A percentile compares a stretch with the other conserved stretches of the same genome.
Conservation (phyloP, 2,329 filamentous ascomycete genomes). For the Trichoderma sp. region DNA sequence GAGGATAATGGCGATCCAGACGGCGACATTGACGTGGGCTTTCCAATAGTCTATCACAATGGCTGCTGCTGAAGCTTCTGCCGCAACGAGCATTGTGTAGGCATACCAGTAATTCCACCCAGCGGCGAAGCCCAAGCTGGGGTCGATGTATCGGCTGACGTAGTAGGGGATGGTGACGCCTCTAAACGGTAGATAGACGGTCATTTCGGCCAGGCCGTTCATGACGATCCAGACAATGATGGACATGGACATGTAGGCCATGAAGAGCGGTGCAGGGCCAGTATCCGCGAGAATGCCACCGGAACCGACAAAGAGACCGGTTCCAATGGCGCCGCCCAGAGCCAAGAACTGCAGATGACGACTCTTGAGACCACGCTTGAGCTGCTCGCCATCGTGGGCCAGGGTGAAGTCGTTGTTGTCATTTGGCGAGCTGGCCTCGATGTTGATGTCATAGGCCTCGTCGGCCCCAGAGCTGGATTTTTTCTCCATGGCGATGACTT, state of each 20-base stretch:
- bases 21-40: conserved; percentile 50
- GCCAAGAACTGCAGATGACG: conserved; percentile 64
- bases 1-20: conserved; percentile 63
- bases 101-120: conserved; percentile 67
- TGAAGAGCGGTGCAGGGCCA: conserved; percentile 68
- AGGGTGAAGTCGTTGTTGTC: conserved; percentile 40
- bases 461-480: conserved; percentile 24
- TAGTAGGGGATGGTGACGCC: conserved; percentile 61
- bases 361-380: conserved; percentile 59
- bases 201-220: conserved; percentile 59
- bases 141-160: conserved; percentile 57
- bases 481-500: conserved; percentile 27
- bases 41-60: conserved; percentile 65
- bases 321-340: conserved; percentile 60
- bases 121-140: conserved; percentile 56
- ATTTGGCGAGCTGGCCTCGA: conserved; percentile 32
- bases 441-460: conserved; percentile 33
- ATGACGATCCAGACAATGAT: conserved; percentile 55
- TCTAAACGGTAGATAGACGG: conserved; percentile 55
- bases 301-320: conserved; percentile 64
- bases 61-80: conserved; percentile 59
- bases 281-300: conserved; percentile 57
- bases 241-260: conserved; percentile 65
- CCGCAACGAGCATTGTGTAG: conserved; percentile 59
- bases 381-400: conserved; percentile 45